Base-by-base conservation (phyloP, 306 rosid genomes). In the Lathyrus oleraceus region DNA sequence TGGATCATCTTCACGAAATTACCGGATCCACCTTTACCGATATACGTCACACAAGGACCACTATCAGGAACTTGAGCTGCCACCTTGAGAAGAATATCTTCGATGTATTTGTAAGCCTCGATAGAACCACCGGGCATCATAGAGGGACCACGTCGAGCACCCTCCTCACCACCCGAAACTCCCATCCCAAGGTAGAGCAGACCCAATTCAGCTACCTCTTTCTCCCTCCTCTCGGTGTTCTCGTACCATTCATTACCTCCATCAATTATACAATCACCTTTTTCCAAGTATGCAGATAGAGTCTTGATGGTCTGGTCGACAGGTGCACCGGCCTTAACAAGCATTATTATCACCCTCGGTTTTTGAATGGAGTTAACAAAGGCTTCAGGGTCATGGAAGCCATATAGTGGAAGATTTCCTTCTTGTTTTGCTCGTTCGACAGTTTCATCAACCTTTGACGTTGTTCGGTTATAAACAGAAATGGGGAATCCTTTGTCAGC, bases 161-260 rank as follows among this genome's bases (percentile, higher is more conserved):
- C 98, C 82, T 92, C 98, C 82, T 92, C 98, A 20, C 98, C 98
- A 42, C 96, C 98, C 59, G 98, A 92, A 79, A 92, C 98, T 59
- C 98, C 96, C 92, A 89, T 92, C 12, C 98, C 96, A 40, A 92
- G 95, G 89, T 92, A 92, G 48, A 89, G 95, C 43, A 92, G 78
- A 68, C 98, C 95, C 84, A 83, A 66, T 62, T 92, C 91, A 4
- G 89, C 81, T 81, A 71, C 64, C 1, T 67, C 95, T 61, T 89
- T 89, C 79, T 73, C 88, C 79, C 98, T 85, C 84, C 98, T 87
- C 75, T 92, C 98, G 6, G 98, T 92, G 80, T 89, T 92, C 81
- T 92, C 98, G 4, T 92, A 92, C 98, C 98, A 92, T 80, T 92
- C 98, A 54, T 92, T 92, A 73, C 98, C 98, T 43, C 98, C 98